Evolutionary conservation across 306 rosid genomes (phyloP).

Genomic region (Prunus mira): DNA sequence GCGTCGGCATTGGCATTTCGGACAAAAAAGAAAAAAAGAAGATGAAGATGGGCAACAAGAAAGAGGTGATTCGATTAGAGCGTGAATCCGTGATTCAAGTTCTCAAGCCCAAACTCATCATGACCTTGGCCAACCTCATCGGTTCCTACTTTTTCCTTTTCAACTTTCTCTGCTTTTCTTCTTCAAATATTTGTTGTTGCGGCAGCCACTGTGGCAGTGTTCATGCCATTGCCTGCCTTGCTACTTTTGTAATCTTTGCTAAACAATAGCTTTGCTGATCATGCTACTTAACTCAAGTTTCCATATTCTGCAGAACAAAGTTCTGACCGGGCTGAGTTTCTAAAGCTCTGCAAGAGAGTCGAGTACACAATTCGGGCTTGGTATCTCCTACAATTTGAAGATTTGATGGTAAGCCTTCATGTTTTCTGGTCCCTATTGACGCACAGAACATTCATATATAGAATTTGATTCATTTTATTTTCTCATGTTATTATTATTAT

Average conservation of each 20-base stretch:
- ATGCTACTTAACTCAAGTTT: background rate
- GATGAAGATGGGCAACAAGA: background rate
- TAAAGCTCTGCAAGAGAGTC: conserved; percentile 83
- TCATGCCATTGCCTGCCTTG: background rate
- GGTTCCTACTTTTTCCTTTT: background rate
- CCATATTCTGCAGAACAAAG: conserved; percentile 52
- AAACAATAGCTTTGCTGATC: too few species aligned
- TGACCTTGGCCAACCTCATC: conserved; percentile 75
- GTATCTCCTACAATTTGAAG: conserved; percentile 96
- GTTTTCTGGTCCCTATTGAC: too few species aligned
- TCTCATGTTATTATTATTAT: background rate
- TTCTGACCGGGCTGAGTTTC: conserved; percentile 81
- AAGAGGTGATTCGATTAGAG: conserved; percentile 64
- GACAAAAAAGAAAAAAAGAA: too few species aligned
- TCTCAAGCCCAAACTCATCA: conserved; percentile 74
- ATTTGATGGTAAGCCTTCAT: conserved; percentile 65
- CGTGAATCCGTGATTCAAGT: conserved; percentile 87
- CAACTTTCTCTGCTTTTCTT: background rate
- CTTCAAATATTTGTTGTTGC: background rate
- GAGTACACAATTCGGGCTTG: conserved; percentile 97
- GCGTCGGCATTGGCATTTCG: background rate
- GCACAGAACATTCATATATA: too few species aligned
- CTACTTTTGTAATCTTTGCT: background rate
- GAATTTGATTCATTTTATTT: background rate
- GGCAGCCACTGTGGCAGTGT: too few species aligned